phyloP scores from a whole-genome alignment of 129 eudicot genomes.

The Silybum marianum region DNA sequence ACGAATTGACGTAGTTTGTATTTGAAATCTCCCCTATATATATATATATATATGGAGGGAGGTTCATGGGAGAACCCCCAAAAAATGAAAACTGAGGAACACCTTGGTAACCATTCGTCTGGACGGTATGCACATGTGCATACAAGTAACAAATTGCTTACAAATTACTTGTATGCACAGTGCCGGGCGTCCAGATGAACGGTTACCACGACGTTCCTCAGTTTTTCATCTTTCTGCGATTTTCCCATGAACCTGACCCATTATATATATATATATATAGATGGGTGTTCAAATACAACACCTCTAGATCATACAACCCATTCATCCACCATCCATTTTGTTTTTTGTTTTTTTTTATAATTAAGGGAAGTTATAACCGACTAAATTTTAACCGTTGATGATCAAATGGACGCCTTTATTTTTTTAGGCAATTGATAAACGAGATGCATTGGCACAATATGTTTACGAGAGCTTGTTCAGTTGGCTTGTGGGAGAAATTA shows the following conservation, averaged over 20 bases:
- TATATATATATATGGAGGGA: too few species aligned
- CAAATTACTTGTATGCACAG: neutral
- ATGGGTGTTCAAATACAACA: too few species aligned
- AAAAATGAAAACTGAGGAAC: neutral
- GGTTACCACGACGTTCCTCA: neutral
- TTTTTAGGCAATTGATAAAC: constrained; percentile 76
- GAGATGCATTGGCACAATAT: constrained; percentile 87
- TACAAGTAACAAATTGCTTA: neutral
- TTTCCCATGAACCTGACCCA: neutral
- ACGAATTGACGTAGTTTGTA: too few species aligned
- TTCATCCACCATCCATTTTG: too few species aligned
- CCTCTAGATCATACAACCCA: too few species aligned
- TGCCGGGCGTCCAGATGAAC: neutral
- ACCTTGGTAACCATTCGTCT: neutral
- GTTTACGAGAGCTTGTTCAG: constrained; percentile 84
- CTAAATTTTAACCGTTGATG: too few species aligned
- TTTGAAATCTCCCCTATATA: too few species aligned
- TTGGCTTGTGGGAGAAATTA: constrained; percentile 85
- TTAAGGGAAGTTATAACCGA: too few species aligned
- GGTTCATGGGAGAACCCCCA: neutral
- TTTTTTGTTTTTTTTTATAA: too few species aligned
- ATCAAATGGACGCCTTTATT: too few species aligned
- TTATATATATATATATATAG: neutral
- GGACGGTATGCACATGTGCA: neutral
- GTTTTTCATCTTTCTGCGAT: neutral